These are phyloP conservation scores for Rhododendron ovatum DNA, from an alignment of 148 eudicot species.

Conservation along the genomic window DNA sequence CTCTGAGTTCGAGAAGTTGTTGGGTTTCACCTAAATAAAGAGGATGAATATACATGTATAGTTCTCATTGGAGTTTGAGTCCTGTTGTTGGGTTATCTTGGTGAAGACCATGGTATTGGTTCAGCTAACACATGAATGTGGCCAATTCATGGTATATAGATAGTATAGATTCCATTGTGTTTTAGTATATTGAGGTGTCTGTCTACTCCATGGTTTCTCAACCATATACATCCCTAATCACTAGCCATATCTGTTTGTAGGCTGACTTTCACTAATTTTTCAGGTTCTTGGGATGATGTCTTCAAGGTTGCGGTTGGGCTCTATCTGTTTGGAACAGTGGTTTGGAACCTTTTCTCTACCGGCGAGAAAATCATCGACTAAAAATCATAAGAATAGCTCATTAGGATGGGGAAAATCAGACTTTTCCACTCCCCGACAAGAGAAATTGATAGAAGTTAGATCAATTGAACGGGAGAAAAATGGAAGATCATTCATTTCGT, in stretches of 20 bases:
- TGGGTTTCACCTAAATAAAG: background rate
- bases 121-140: conserved; percentile 1
- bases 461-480: background rate
- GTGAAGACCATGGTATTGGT: background rate
- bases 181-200: background rate
- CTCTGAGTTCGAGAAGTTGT: background rate
- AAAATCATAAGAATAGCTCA: background rate
- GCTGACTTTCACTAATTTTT: background rate
- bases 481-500: background rate
- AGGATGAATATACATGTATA: too few relatives aligned
- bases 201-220: background rate
- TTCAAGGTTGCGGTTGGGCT: conserved; percentile 85
- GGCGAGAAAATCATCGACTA: conserved; percentile 84
- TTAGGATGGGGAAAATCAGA: background rate
- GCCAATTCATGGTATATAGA: background rate
- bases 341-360: conserved; percentile 86
- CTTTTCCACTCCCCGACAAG: background rate
- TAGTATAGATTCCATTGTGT: background rate
- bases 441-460: background rate
- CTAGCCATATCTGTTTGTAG: background rate
- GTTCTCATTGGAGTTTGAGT: background rate
- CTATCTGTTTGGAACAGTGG: conserved; percentile 79
- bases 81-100: background rate
- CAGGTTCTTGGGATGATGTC: conserved; percentile 97
- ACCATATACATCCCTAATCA: background rate